Evolutionary conservation across 345 rosid genomes (phyloP).

Genomic region (Brassica nigra): DNA sequence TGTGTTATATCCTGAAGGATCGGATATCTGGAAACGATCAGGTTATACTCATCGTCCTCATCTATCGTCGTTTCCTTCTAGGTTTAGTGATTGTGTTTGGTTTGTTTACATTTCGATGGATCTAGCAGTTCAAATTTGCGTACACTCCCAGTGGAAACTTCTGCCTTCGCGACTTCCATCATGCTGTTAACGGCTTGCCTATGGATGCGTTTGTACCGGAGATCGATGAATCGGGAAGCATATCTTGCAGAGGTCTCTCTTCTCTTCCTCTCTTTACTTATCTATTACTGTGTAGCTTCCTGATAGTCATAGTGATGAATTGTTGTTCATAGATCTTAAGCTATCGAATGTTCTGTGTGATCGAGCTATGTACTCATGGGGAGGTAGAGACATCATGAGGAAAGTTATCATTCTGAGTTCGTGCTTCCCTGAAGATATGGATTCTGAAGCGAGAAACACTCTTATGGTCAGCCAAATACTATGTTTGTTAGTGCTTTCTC

Average conservation of each 20-base stretch:
- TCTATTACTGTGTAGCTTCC: not conserved
- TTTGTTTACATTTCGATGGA: slow-evolving; percentile 11
- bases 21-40: slow-evolving; percentile 56
- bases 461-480: slow-evolving; percentile 57
- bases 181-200: slow-evolving; percentile 71
- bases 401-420: slow-evolving; percentile 75
- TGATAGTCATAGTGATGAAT: slow-evolving; percentile 12
- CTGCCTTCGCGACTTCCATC: slow-evolving; percentile 76
- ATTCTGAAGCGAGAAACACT: slow-evolving; percentile 46
- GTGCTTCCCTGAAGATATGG: slow-evolving; percentile 51
- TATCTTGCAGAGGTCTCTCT: slow-evolving; percentile 45
- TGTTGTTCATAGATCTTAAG: slow-evolving; percentile 49
- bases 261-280: slow-evolving; percentile 2
- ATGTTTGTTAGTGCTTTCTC: not conserved
- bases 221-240: slow-evolving; percentile 52
- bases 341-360: slow-evolving; percentile 66
- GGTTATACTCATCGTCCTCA: slow-evolving; percentile 41
- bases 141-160: slow-evolving; percentile 66
- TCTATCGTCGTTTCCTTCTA: slow-evolving; percentile 3
- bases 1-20: slow-evolving; percentile 60
- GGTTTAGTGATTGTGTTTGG: slow-evolving; percentile 15
- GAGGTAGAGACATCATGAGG: slow-evolving; percentile 61
- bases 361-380: slow-evolving; percentile 72
- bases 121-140: slow-evolving; percentile 62
- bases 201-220: slow-evolving; percentile 61